Base-by-base conservation (phyloP, 1,284 basidiomycete genomes). In the Fomitopsis pinicola region DNA sequence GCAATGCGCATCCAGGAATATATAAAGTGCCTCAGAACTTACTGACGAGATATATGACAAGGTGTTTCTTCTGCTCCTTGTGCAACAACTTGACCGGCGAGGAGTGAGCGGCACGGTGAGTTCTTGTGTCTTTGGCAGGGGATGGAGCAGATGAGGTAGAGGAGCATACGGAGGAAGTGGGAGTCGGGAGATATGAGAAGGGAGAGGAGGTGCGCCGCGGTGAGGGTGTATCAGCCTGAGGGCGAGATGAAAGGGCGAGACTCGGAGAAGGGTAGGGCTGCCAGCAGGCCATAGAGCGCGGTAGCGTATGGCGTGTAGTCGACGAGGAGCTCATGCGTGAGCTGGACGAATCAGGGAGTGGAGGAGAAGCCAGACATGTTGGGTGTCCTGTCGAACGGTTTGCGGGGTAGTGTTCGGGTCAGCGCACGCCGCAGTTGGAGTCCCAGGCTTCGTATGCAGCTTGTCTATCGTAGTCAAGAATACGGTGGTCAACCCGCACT, bases 271-370 rank as follows among this genome's bases (percentile, higher is more conserved):
- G 71, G 73, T 91, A 91, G 64, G 89, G 88, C 75, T 91, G 89
- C 88, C 89, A 91, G 68, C 88, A 85, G 69, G 85, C 77, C 72
- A 86, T 77, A 54, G 83, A 77, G 67, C 86, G 82, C n/a, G n/a
- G n/a, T n/a, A n/a, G n/a, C n/a, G n/a, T n/a, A n/a, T n/a, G n/a
- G n/a, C n/a, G n/a, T n/a, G n/a, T n/a, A n/a, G n/a, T n/a, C n/a
- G n/a, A n/a, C n/a, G n/a, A n/a, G n/a, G n/a, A n/a, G n/a, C n/a
- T n/a, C n/a, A n/a, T n/a, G n/a, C n/a, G n/a, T n/a, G n/a, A n/a
- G n/a, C n/a, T n/a, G n/a, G n/a, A n/a, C n/a, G n/a, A n/a, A n/a
- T n/a, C n/a, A n/a, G n/a, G n/a, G n/a, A n/a, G n/a, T n/a, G n/a
- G n/a, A n/a, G n/a, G n/a, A n/a, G n/a, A n/a, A n/a, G n/a, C n/a